Percentiles rank a stretch among this genome's conserved stretches.
Conservation (phyloP, 2,329 filamentous ascomycete species). For the Moelleriella libera region DNA sequence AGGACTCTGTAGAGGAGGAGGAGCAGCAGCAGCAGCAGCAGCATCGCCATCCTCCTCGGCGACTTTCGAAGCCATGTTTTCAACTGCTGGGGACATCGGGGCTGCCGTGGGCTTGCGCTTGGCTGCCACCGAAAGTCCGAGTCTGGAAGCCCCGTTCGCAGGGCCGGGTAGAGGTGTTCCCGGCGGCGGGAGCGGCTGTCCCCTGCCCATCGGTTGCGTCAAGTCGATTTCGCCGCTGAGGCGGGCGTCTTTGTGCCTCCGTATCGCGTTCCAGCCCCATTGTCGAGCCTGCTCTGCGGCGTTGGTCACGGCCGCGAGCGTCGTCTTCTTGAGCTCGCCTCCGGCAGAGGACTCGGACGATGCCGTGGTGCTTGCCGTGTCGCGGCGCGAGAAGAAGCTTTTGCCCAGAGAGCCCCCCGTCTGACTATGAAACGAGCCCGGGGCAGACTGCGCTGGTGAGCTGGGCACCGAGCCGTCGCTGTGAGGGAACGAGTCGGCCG, state of each 20-base stretch:
- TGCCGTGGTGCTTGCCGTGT: conserved; percentile 20
- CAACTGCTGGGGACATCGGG: conserved; percentile 20
- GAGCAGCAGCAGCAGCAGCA: conserved; percentile 8
- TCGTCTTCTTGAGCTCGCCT: conserved; percentile 29
- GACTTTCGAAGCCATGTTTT: conserved; percentile 7
- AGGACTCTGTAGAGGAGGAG: conserved; percentile 6
- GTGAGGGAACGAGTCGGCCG: conserved; percentile 15
- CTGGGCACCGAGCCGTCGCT: conserved; percentile 10
- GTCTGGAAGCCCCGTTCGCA: conserved; percentile 46
- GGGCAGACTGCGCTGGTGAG: conserved; percentile 14
- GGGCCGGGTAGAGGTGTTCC: conserved; percentile 60
- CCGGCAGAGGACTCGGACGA: conserved; percentile 21
- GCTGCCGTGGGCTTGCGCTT: conserved; percentile 53
- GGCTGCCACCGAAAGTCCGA: conserved; percentile 41
- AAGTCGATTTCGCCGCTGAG: conserved; percentile 28
- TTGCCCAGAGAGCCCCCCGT: conserved; percentile 20
- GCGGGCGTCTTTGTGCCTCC: conserved; percentile 30
- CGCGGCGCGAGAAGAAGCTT: conserved; percentile 24
- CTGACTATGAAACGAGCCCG: conserved; percentile 25
- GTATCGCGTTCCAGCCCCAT: conserved; percentile 45
- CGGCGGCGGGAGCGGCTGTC: conserved; percentile 67
- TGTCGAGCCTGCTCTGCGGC: conserved; percentile 41
- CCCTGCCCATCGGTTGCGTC: conserved; percentile 64
- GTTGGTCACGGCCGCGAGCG: conserved; percentile 39
- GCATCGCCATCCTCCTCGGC: conserved; percentile 15